Percentiles rank a stretch among this genome's conserved stretches.
phyloP scores from a whole-genome alignment of 768 basidiomycete genomes.

The Tubosaeta brunneosetosa region DNA sequence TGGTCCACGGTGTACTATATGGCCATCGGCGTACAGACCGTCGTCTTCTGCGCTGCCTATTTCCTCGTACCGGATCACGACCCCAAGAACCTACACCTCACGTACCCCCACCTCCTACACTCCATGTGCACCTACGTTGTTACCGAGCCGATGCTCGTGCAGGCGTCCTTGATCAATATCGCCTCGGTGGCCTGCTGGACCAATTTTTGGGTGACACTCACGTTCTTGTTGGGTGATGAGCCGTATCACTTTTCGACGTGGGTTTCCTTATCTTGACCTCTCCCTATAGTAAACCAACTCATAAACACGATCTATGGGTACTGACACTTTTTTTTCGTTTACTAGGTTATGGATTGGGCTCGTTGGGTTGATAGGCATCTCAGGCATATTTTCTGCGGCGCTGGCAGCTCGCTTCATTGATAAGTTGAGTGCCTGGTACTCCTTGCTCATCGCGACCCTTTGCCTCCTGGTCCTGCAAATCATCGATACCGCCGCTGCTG shows the following conservation, averaged over 20 bases:
- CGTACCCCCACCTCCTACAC: slow-evolving; percentile 32
- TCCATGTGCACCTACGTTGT: slow-evolving; percentile 38
- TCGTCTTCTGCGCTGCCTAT: slow-evolving; percentile 29
- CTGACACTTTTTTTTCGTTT: neutral
- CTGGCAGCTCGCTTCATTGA: slow-evolving; percentile 26
- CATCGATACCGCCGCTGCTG: slow-evolving; percentile 36
- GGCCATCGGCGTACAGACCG: slow-evolving; percentile 33
- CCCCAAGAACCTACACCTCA: slow-evolving; percentile 34
- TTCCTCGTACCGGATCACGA: slow-evolving; percentile 39
- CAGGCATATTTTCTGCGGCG: slow-evolving; percentile 32
- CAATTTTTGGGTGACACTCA: slow-evolving; percentile 39
- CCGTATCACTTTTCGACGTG: slow-evolving; percentile 38
- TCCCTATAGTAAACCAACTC: neutral
- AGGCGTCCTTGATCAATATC: slow-evolving; percentile 26
- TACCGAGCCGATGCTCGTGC: slow-evolving; percentile 41
- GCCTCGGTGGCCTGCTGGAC: slow-evolving; percentile 29
- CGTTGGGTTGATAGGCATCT: slow-evolving; percentile 44
- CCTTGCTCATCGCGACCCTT: slow-evolving; percentile 34
- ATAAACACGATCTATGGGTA: neutral
- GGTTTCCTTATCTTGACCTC: slow-evolving; percentile 1
- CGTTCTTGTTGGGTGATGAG: slow-evolving; percentile 40
- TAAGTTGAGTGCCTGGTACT: slow-evolving; percentile 39
- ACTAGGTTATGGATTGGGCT: slow-evolving; percentile 37
- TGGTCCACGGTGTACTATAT: slow-evolving; percentile 42
- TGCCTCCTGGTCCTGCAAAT: slow-evolving; percentile 25